phyloP scores from a whole-genome alignment of 202 grass and related monocot genomes.

The Setaria italica region DNA sequence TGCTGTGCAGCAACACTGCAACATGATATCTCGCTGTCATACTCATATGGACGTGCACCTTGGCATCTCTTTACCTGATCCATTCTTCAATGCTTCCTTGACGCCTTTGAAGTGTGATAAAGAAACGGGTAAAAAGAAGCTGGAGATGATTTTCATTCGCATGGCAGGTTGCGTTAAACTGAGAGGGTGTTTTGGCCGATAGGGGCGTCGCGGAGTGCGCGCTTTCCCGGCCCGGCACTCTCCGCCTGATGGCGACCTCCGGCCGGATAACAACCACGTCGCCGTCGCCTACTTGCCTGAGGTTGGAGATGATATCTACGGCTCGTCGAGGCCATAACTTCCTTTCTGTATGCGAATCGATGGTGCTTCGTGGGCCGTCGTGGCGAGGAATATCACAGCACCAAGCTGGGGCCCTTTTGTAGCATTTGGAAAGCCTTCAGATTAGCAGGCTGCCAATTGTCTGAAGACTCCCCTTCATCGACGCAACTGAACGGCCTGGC shows the following conservation, averaged over 20 bases:
- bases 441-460: background rate
- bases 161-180: background rate
- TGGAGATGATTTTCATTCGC: constrained; percentile 7
- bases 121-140: background rate
- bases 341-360: background rate
- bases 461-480: background rate
- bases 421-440: background rate
- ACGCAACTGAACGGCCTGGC: background rate
- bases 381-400: background rate
- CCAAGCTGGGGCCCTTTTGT: background rate
- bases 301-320: background rate
- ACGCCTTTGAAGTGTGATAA: background rate
- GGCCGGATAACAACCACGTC: constrained; percentile 46
- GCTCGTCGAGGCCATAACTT: background rate
- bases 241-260: constrained; percentile 23
- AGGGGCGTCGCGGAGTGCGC: background rate
- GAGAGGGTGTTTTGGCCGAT: background rate
- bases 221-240: constrained; percentile 41
- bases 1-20: constrained; percentile 12
- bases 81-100: background rate
- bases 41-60: constrained; percentile 6
- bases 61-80: background rate
- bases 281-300: background rate
- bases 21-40: constrained; percentile 8
- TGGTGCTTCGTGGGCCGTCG: background rate